phyloP scores from a whole-genome alignment of 1,284 basidiomycete species.

The Ustilago trichophora region DNA sequence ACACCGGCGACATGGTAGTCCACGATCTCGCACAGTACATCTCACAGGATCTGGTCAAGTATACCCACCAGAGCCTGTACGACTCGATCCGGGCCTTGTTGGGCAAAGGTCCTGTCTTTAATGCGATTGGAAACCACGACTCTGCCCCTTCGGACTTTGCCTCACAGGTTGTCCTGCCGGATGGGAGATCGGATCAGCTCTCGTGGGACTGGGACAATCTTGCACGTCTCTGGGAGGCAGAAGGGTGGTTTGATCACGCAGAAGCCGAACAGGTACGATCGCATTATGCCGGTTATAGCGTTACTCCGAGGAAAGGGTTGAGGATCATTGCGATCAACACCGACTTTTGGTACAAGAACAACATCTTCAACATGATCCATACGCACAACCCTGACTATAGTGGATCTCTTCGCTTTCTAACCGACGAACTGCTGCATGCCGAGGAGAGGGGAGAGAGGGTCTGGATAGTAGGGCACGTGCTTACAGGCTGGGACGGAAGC shows the following conservation, averaged over 20 bases:
- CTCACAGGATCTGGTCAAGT: constrained; percentile 57
- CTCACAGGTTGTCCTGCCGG: constrained; percentile 50
- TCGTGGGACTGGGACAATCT: constrained; percentile 65
- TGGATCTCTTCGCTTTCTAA: constrained; percentile 80
- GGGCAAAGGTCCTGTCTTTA: constrained; percentile 58
- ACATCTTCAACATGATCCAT: constrained; percentile 82
- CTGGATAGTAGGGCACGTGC: constrained; percentile 82
- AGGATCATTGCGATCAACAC: constrained; percentile 81
- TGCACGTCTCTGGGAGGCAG: constrained; percentile 60
- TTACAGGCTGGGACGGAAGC: constrained; percentile 75
- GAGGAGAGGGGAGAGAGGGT: constrained; percentile 67
- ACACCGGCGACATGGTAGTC: constrained; percentile 80
- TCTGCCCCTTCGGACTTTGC: constrained; percentile 57
- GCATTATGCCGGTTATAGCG: constrained; percentile 80
- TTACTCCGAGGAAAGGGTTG: constrained; percentile 75
- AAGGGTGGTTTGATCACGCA: constrained; percentile 76
- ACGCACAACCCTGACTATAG: constrained; percentile 76
- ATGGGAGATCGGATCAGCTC: constrained; percentile 53
- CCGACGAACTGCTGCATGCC: constrained; percentile 76
- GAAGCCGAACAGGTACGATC: constrained; percentile 73
- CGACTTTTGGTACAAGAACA: constrained; percentile 69
- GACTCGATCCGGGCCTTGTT: constrained; percentile 53
- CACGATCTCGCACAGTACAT: constrained; percentile 62
- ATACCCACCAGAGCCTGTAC: constrained; percentile 63
- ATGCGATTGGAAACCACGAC: constrained; percentile 65